Conservation (phyloP, 2,329 filamentous ascomycete genomes). For the Epichloe gansuensis region DNA sequence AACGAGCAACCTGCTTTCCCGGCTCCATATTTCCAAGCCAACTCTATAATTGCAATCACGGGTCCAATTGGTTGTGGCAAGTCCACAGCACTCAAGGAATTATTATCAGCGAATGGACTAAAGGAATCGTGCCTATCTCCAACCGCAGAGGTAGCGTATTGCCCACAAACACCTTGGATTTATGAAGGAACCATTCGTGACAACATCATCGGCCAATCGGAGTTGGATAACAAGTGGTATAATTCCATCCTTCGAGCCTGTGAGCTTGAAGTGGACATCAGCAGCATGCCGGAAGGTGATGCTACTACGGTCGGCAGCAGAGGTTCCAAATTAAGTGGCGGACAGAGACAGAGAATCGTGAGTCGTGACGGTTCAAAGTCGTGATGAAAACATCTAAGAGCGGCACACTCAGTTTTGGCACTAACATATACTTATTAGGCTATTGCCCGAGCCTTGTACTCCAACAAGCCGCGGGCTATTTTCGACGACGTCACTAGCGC, state of each 20-base stretch:
- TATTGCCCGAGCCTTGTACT: not conserved
- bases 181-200: conserved; percentile 11
- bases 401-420: too few species aligned
- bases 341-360: conserved; percentile 20
- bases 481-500: not conserved
- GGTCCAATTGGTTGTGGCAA: too few species aligned
- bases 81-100: too few species aligned
- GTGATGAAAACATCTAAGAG: too few species aligned
- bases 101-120: too few species aligned
- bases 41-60: too few species aligned
- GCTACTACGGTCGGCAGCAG: conserved; percentile 21
- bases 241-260: conserved; percentile 5
- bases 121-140: too few species aligned
- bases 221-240: conserved; percentile 11
- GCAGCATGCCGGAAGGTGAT: conserved; percentile 18
- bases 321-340: conserved; percentile 24
- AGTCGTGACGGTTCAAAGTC: conserved; percentile 10
- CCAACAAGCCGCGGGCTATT: not conserved
- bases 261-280: conserved; percentile 7
- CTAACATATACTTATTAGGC: not conserved
- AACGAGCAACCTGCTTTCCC: too few species aligned
- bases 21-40: too few species aligned
- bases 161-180: conserved; percentile 14
- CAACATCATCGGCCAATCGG: conserved; percentile 11
- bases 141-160: too few species aligned